Base-by-base conservation (phyloP, 352 stramenopile species). In the Phytophthora fragariae region DNA sequence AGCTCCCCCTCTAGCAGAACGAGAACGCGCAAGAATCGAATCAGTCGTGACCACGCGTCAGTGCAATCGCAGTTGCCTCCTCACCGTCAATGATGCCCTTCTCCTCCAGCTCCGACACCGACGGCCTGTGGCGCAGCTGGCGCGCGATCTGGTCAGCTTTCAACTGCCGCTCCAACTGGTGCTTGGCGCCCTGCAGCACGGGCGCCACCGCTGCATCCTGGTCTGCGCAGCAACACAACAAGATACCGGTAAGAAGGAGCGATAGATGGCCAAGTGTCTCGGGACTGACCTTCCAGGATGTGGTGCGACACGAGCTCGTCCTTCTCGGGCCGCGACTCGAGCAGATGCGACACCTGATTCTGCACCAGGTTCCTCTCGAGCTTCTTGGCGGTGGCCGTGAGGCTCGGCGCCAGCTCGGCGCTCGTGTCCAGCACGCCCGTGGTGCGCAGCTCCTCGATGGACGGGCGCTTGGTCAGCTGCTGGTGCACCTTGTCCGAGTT, bases 261-360 rank as follows among this genome's bases (percentile, higher is more conserved):
- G 24, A 27, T 27, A 12, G 35, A 39, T 4, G 35, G 6, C 35
- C 35, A 39, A 39, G 2, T 39, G 9, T 11, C 35, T 47, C 27
- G 37, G 21, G 2, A 24, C n/a, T 46, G 12, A 92, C 85, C 86
- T 62, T 90, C 75, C 37, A 93, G 53, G 59, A 95, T 93, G 60
- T 93, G 75, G 12, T 93, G 86, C 35, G 82, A 84, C 11, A 95
- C 83, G 15, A 96, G 83, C 21, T 96, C 85, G 8, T 95, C 82
- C 55, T 93, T 89, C 29, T 93, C 88, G 0, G 89, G 89, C 47
- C 89, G 80, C 9, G 82, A 89, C 67, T 96, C 89, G 0, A 96
- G 76, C 65, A 96, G 71, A 54, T 94, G 88, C 9, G 85, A 87
- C 14, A 96, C 86, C 55, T 96, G 88, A 73, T 95, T 90, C 67